Percentiles rank a stretch among this genome's conserved stretches.
Evolutionary conservation across 305 asterid genomes (phyloP).

Genomic region (Ajuga reptans): DNA sequence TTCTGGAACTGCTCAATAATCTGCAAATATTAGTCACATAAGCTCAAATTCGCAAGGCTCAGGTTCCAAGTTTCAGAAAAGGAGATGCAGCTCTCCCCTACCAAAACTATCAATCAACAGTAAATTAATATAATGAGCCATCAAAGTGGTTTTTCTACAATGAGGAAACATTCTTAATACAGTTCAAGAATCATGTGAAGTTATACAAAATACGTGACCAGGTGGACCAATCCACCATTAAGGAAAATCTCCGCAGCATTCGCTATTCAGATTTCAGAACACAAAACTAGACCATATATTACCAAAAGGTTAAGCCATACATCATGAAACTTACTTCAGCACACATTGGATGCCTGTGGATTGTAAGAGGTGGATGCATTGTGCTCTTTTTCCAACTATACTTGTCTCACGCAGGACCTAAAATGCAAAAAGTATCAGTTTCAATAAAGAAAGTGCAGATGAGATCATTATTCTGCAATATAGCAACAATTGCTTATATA

Average conservation of each 20-base stretch:
- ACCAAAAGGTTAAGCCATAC: background rate
- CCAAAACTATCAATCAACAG: background rate
- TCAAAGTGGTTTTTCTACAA: background rate
- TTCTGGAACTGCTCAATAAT: slow-evolving; percentile 75
- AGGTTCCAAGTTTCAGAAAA: background rate
- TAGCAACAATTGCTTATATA: background rate
- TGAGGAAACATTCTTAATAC: background rate
- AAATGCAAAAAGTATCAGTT: background rate
- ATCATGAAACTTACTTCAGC: slow-evolving; percentile 48
- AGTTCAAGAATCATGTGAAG: too few relatives aligned
- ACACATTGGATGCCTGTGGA: slow-evolving; percentile 82
- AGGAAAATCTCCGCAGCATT: background rate
- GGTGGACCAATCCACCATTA: background rate
- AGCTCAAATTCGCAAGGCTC: background rate
- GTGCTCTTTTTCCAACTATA: background rate
- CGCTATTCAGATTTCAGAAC: background rate
- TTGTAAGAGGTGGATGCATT: slow-evolving; percentile 82
- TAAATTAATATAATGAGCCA: background rate
- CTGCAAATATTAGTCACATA: slow-evolving; percentile 30
- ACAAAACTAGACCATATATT: background rate
- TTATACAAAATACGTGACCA: background rate
- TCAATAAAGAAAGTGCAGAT: background rate
- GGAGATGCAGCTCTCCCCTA: background rate
- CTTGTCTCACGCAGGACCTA: background rate
- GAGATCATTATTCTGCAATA: background rate